Evolutionary conservation across 495 filamentous ascomycete species (phyloP), one percentile per base, ranked within the genome.

Genomic region (Penicillium turbatum): DNA sequence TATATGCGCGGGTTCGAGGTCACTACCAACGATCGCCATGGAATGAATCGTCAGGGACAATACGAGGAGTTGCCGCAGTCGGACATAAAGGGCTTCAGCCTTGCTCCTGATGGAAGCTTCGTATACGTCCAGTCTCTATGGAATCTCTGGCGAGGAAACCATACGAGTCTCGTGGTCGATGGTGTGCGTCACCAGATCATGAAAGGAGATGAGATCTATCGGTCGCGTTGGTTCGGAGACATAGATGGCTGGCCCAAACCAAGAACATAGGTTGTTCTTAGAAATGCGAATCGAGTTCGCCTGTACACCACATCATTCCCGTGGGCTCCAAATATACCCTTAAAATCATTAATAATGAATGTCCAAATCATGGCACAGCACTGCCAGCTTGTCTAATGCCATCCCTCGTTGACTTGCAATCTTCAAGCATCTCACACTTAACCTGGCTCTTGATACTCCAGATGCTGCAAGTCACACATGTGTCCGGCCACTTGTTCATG

Each of bases 201-300:
- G 26, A 13, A 52, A 27, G 63, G 65, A 3, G 54, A 66, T 49
- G 65, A 65, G 37, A 68, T 68, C 19, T 68, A 68, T 27, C 65
- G 65, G 29, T 65, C 65, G 48, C 63, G 65, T 17, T 68, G 54
- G 55, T 66, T 54, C 41, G 60, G 49, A 6, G 60, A 68, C 36
- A 64, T 68, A n/a, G 57, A 60, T 48, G 63, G 63, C 38, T 68
- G 65, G 65, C 63, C 63, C 19, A 69, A 67, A 47, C 62, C 63
- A 2, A 60, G 56, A 44, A 16, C 17, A 0, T 51, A 42, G 16
- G 17, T 3, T 13, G 0, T 32, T 38, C 9, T 12, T 51, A 34
- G 34, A 27, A 30, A 36, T 26, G 16, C 30, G 19, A 24, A 12
- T 17, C 11, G 32, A 39, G 9, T 39, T 21, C 5, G 6, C 9